A percentile compares a stretch with the other conserved stretches of the same genome.
These are phyloP conservation scores for Fusarium sp. DNA, from an alignment of 2,329 filamentous ascomycete species.

Conservation along the genomic window DNA sequence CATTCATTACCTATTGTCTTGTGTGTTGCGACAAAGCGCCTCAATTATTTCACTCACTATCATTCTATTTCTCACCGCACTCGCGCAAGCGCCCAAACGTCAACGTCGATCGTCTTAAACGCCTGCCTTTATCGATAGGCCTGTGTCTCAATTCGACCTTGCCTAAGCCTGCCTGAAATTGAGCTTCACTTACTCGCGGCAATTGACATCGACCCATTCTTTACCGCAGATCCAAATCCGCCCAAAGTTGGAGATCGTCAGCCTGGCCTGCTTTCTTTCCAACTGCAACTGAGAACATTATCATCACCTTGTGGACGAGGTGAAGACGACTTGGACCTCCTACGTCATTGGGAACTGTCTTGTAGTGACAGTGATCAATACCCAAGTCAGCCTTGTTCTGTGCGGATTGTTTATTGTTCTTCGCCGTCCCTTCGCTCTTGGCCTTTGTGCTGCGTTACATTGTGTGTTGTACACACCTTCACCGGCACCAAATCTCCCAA, in stretches of 20 bases:
- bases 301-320: conserved; percentile 39
- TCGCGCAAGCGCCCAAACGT: conserved; percentile 28
- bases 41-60: conserved; percentile 10
- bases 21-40: conserved; percentile 31
- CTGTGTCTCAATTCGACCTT: conserved; percentile 16
- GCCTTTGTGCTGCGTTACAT: conserved; percentile 31
- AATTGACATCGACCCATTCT: conserved; percentile 26
- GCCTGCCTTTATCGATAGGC: conserved; percentile 13
- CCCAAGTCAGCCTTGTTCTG: conserved; percentile 22
- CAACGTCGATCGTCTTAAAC: conserved; percentile 35
- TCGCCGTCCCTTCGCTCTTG: conserved; percentile 5
- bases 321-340: conserved; percentile 9
- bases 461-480: conserved; percentile 39
- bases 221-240: conserved; percentile 29
- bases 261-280: conserved; percentile 32
- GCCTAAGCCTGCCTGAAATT: neutral
- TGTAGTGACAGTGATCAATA: neutral
- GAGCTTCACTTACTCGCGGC: conserved; percentile 10
- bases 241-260: conserved; percentile 23
- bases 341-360: conserved; percentile 19
- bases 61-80: conserved; percentile 14
- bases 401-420: conserved; percentile 24
- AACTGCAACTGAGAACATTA: conserved; percentile 23
- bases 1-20: conserved; percentile 5
- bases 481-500: conserved; percentile 17